phyloP scores from a whole-genome alignment of 257 asterid species.

The Solanum gracilifrons region DNA sequence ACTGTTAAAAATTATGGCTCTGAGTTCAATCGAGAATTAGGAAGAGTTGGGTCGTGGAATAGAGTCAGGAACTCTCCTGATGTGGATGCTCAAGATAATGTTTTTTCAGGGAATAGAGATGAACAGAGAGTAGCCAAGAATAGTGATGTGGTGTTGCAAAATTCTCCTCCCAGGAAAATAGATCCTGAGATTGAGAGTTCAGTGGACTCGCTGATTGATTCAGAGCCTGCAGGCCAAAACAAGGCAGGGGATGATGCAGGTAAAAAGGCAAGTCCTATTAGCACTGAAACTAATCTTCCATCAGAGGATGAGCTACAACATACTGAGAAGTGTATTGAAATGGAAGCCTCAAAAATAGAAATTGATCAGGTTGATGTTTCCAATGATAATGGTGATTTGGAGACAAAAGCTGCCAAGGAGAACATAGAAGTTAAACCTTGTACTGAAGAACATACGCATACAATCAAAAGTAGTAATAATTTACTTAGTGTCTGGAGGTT shows the following conservation, averaged over 20 bases:
- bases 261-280: slow-evolving; percentile 29
- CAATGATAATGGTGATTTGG: slow-evolving; percentile 13
- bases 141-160: slow-evolving; percentile 20
- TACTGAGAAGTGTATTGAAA: slow-evolving; percentile 18
- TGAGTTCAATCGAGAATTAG: slow-evolving; percentile 42
- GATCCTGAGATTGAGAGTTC: slow-evolving; percentile 1
- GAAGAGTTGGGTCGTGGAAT: slow-evolving; percentile 48
- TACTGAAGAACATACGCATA: slow-evolving; percentile 17
- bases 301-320: slow-evolving; percentile 25
- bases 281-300: slow-evolving; percentile 13
- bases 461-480: slow-evolving; percentile 25
- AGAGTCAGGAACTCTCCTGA: slow-evolving; percentile 32
- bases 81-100: slow-evolving; percentile 29
- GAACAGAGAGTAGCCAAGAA: slow-evolving; percentile 34
- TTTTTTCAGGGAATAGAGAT: slow-evolving; percentile 23
- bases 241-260: slow-evolving; percentile 5
- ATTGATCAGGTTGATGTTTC: slow-evolving; percentile 21
- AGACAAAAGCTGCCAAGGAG: slow-evolving; percentile 20
- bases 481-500: slow-evolving; percentile 47
- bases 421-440: slow-evolving; percentile 10
- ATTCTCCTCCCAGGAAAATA: slow-evolving; percentile 28
- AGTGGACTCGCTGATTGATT: slow-evolving; percentile 4
- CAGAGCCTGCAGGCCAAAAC: slow-evolving; percentile 13
- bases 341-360: slow-evolving; percentile 12
- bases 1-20: slow-evolving; percentile 37